Conservation (phyloP, 2,329 filamentous ascomycete genomes). For the Hymenoscyphus occultus region DNA sequence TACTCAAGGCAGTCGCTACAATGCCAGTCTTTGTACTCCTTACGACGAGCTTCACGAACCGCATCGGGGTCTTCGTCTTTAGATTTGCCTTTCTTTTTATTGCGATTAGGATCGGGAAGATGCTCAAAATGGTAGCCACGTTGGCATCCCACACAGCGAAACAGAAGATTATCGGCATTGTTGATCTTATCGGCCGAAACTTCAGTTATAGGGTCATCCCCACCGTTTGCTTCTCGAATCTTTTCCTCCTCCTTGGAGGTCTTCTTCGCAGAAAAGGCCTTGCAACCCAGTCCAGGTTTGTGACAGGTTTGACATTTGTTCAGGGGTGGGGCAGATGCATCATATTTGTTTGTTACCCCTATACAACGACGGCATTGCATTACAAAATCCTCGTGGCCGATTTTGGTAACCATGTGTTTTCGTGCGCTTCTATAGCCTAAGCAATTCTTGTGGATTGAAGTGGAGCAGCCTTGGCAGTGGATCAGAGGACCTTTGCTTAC, state of each 20-base stretch:
- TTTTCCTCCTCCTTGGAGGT: slow-evolving; percentile 80
- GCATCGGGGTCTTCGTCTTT: slow-evolving; percentile 43
- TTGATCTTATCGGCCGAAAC: slow-evolving; percentile 67
- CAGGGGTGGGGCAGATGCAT: slow-evolving; percentile 65
- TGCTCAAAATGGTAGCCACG: slow-evolving; percentile 84
- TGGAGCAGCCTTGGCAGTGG: slow-evolving; percentile 86
- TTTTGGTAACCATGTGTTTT: slow-evolving; percentile 88
- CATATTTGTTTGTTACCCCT: slow-evolving; percentile 64
- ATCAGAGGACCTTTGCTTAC: slow-evolving; percentile 65
- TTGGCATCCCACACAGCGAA: slow-evolving; percentile 75
- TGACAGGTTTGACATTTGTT: slow-evolving; percentile 71
- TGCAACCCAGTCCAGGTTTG: slow-evolving; percentile 63
- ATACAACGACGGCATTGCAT: slow-evolving; percentile 89
- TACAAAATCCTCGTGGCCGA: slow-evolving; percentile 73
- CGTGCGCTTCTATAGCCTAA: slow-evolving; percentile 69
- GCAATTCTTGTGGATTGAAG: slow-evolving; percentile 79
- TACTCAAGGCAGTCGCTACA: slow-evolving; percentile 73
- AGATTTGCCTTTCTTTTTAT: slow-evolving; percentile 39
- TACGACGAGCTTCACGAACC: slow-evolving; percentile 59
- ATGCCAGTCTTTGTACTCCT: slow-evolving; percentile 73
- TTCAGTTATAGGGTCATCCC: slow-evolving; percentile 69
- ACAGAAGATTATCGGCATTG: slow-evolving; percentile 72
- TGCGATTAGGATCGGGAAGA: slow-evolving; percentile 45
- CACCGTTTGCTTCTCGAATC: slow-evolving; percentile 72
- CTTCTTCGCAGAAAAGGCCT: slow-evolving; percentile 69